phyloP scores from a whole-genome alignment of 257 asterid species.

The Paulownia fortunei region DNA sequence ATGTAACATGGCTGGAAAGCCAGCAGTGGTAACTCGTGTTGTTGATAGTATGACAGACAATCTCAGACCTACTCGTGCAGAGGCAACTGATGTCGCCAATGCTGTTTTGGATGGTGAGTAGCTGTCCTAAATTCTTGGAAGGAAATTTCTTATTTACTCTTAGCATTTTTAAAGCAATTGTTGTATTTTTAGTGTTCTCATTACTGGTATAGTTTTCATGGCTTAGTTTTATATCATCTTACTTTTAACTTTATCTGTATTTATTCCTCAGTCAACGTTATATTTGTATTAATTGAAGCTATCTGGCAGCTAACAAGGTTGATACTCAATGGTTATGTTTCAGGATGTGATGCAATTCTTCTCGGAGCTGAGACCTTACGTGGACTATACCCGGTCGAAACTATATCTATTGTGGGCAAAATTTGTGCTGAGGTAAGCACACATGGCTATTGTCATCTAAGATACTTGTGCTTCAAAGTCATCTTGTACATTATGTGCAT shows the following conservation, averaged over 20 bases:
- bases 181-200: not conserved
- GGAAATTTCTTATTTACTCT: not conserved
- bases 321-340: conserved; percentile 27
- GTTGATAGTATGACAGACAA: conserved; percentile 96
- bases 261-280: not conserved
- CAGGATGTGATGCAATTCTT: conserved; percentile 98
- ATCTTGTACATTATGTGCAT: not conserved
- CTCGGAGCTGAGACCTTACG: conserved; percentile 97
- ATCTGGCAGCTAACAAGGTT: conserved; percentile 17
- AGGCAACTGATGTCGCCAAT: conserved; percentile 97
- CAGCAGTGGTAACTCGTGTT: conserved; percentile 93
- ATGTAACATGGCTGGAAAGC: conserved; percentile 97
- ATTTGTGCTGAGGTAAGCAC: conserved; percentile 79
- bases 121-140: conserved; percentile 9
- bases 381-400: conserved; percentile 89
- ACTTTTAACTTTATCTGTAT: not conserved
- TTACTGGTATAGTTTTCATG: not conserved
- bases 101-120: conserved; percentile 87
- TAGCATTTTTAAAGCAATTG: not conserved
- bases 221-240: not conserved
- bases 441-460: conserved; percentile 11
- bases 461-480: not conserved
- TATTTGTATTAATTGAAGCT: not conserved
- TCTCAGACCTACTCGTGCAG: conserved; percentile 96
- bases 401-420: conserved; percentile 82